Conservation (phyloP, 2,329 filamentous ascomycete genomes). For the Pestalotiopsis sp. region DNA sequence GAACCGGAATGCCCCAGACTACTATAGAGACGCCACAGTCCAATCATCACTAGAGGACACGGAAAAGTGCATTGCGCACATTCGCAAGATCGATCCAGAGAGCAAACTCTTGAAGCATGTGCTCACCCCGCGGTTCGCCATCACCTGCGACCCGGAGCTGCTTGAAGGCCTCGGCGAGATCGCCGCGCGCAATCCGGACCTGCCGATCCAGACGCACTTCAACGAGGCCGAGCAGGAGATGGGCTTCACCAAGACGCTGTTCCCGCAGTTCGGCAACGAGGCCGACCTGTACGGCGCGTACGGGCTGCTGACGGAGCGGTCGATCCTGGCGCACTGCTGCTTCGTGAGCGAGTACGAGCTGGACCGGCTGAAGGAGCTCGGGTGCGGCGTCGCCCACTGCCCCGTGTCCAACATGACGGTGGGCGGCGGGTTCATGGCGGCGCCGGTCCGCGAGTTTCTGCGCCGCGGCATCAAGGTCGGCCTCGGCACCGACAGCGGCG, state of each 20-base stretch:
- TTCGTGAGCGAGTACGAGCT: slow-evolving; percentile 61
- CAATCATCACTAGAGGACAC: slow-evolving; percentile 53
- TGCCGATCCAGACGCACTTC: slow-evolving; percentile 69
- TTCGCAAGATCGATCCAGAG: slow-evolving; percentile 45
- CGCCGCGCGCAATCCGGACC: slow-evolving; percentile 43
- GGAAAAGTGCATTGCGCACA: slow-evolving; percentile 47
- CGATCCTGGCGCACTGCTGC: slow-evolving; percentile 69
- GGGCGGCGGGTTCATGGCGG: slow-evolving; percentile 63
- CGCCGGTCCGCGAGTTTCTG: slow-evolving; percentile 60
- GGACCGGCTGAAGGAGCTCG: slow-evolving; percentile 42
- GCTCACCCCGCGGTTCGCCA: slow-evolving; percentile 62
- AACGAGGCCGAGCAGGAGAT: slow-evolving; percentile 66
- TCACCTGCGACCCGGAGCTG: slow-evolving; percentile 57
- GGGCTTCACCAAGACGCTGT: slow-evolving; percentile 53
- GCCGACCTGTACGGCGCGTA: slow-evolving; percentile 60
- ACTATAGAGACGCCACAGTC: slow-evolving; percentile 49
- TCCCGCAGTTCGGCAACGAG: slow-evolving; percentile 57
- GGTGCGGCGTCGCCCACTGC: slow-evolving; percentile 65
- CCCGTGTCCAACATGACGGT: slow-evolving; percentile 66
- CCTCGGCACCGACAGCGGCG: slow-evolving; percentile 65
- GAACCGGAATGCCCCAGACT: slow-evolving; percentile 57
- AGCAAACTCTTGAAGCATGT: slow-evolving; percentile 48
- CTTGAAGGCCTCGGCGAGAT: slow-evolving; percentile 58
- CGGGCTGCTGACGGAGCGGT: slow-evolving; percentile 53
- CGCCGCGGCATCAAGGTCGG: slow-evolving; percentile 64